phyloP scores from a whole-genome alignment of 805 yeast species.

The Zygosaccharomyces kombuchaensis region DNA sequence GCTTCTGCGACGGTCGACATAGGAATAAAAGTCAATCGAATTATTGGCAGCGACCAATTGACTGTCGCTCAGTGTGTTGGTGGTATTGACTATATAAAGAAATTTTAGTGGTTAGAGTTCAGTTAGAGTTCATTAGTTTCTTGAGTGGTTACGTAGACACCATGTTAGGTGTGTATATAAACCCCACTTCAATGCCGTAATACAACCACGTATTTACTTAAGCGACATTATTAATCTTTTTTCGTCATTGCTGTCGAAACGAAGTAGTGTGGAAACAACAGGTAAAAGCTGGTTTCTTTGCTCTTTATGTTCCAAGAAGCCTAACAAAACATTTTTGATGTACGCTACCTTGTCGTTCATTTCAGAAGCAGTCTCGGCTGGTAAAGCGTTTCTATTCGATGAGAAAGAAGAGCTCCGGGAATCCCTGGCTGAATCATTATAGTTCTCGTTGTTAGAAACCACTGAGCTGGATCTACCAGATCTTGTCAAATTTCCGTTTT shows the following conservation, averaged over 20 bases:
- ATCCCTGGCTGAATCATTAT: slow-evolving; percentile 10
- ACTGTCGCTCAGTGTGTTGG: slow-evolving; percentile 77
- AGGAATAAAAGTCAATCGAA: slow-evolving; percentile 54
- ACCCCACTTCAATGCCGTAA: neutral
- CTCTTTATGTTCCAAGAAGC: slow-evolving; percentile 89
- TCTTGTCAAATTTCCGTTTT: slow-evolving; percentile 22
- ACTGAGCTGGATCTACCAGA: slow-evolving; percentile 39
- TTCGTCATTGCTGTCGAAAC: slow-evolving; percentile 68
- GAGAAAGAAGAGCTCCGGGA: slow-evolving; percentile 22
- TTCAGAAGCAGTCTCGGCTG: slow-evolving; percentile 21
- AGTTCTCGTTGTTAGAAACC: slow-evolving; percentile 24
- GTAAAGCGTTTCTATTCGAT: slow-evolving; percentile 6
- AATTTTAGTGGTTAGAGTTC: slow-evolving; percentile 12
- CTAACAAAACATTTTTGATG: slow-evolving; percentile 82
- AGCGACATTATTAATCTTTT: slow-evolving; percentile 58
- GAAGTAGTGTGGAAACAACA: slow-evolving; percentile 71
- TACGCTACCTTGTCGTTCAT: slow-evolving; percentile 58
- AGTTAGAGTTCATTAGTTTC: neutral
- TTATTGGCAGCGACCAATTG: slow-evolving; percentile 58
- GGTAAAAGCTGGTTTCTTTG: slow-evolving; percentile 83
- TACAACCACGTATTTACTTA: slow-evolving; percentile 17
- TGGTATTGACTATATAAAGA: slow-evolving; percentile 56
- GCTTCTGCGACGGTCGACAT: slow-evolving; percentile 59
- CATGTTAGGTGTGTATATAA: neutral
- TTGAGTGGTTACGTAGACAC: neutral